phyloP scores from a whole-genome alignment of 176 grass and related monocot species.

The Tuctoria greenei region DNA sequence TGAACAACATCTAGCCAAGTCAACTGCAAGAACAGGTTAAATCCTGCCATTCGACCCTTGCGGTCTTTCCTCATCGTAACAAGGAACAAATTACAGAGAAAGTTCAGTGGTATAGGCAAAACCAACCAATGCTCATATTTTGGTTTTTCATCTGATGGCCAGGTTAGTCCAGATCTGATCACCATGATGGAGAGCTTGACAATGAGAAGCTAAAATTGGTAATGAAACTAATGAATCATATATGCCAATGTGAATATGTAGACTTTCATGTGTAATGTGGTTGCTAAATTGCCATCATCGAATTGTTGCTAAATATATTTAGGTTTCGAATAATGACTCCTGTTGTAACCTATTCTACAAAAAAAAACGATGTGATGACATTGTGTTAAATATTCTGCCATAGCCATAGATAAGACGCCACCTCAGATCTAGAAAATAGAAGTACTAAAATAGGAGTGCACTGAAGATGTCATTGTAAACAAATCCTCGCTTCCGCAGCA shows the following conservation, averaged over 20 bases:
- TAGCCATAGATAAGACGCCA: no score
- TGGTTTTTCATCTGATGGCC: background rate
- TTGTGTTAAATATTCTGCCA: no score
- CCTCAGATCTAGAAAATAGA: no score
- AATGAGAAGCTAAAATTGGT: background rate
- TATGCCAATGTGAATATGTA: background rate
- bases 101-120: background rate
- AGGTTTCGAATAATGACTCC: background rate
- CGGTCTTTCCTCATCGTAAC: background rate
- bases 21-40: background rate
- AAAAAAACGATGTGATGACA: background rate
- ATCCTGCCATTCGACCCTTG: background rate
- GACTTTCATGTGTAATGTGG: no score
- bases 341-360: background rate
- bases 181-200: background rate
- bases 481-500: background rate
- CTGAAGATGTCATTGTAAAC: background rate
- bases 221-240: no score
- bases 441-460: background rate
- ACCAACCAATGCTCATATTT: background rate
- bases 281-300: background rate
- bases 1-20: background rate
- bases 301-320: no score
- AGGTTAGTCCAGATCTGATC: background rate
- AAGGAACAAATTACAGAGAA: background rate